These are phyloP conservation scores for Amanita pseudoporphyria DNA, from an alignment of 768 basidiomycete species.

Conservation along the genomic window DNA sequence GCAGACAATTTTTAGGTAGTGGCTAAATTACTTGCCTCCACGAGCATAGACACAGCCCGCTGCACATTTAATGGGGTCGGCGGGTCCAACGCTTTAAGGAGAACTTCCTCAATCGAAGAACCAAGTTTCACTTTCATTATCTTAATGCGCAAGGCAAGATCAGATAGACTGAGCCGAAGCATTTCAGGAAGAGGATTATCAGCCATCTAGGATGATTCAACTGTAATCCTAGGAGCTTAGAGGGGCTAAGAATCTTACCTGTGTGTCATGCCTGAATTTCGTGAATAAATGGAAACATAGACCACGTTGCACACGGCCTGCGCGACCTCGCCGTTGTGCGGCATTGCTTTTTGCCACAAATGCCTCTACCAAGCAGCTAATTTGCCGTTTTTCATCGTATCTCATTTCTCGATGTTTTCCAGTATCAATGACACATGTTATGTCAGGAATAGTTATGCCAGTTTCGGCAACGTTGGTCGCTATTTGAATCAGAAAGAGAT, in stretches of 20 bases:
- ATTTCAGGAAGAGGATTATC: conserved; percentile 94
- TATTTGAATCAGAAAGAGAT: conserved; percentile 18
- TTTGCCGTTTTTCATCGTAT: conserved; percentile 97
- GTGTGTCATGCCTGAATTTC: conserved; percentile 72
- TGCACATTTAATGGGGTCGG: conserved; percentile 82
- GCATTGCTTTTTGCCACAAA: conserved; percentile 91
- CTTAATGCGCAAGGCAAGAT: conserved; percentile 85
- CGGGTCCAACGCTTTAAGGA: conserved; percentile 84
- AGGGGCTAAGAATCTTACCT: conserved; percentile 27
- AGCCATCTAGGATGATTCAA: conserved; percentile 46
- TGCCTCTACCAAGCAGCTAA: conserved; percentile 85
- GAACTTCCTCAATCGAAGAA: conserved; percentile 79
- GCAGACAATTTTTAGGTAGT: conserved; percentile 2
- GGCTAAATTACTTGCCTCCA: conserved; percentile 48
- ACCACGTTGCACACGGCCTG: conserved; percentile 84
- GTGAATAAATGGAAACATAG: conserved; percentile 96
- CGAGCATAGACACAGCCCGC: conserved; percentile 80
- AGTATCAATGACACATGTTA: conserved; percentile 91
- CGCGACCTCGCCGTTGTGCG: conserved; percentile 79
- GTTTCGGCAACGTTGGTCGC: conserved; percentile 95
- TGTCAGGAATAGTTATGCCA: conserved; percentile 96
- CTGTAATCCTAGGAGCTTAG: neutral
- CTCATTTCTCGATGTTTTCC: conserved; percentile 95
- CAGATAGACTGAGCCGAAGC: conserved; percentile 85
- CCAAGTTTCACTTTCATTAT: conserved; percentile 88